Percentiles rank a stretch among this genome's conserved stretches.
phyloP scores from a whole-genome alignment of 78 protist genomes.

The Anaeramoeba flamelloides region DNA sequence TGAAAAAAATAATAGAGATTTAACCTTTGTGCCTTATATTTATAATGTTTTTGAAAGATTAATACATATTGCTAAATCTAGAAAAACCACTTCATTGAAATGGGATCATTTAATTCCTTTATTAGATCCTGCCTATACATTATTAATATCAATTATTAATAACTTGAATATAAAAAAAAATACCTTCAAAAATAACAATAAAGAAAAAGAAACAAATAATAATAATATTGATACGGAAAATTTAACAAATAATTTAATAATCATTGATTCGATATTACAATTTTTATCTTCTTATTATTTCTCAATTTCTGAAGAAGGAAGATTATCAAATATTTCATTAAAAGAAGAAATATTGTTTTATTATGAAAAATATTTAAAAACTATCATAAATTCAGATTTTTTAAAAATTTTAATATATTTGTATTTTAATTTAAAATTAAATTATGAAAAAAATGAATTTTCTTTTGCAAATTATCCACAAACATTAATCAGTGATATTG shows the following conservation, averaged over 20 bases:
- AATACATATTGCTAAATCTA: neutral
- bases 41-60: neutral
- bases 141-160: neutral
- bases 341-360: neutral
- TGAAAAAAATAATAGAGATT: too few relatives aligned
- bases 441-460: neutral
- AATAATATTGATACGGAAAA: neutral
- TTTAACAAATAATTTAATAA: neutral
- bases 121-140: neutral
- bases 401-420: neutral
- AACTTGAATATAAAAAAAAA: neutral
- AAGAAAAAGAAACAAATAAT: too few relatives aligned
- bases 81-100: neutral
- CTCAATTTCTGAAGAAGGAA: neutral
- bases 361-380: neutral
- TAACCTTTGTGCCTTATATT: neutral
- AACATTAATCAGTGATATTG: neutral
- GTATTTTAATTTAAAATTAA: neutral
- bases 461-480: neutral
- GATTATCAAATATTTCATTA: neutral
- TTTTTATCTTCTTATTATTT: neutral
- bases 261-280: neutral
- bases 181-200: neutral
- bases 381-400: neutral
- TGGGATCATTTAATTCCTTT: neutral